Evolutionary conservation across 345 rosid species (phyloP).

Genomic region (Gynandropsis gynandra): DNA sequence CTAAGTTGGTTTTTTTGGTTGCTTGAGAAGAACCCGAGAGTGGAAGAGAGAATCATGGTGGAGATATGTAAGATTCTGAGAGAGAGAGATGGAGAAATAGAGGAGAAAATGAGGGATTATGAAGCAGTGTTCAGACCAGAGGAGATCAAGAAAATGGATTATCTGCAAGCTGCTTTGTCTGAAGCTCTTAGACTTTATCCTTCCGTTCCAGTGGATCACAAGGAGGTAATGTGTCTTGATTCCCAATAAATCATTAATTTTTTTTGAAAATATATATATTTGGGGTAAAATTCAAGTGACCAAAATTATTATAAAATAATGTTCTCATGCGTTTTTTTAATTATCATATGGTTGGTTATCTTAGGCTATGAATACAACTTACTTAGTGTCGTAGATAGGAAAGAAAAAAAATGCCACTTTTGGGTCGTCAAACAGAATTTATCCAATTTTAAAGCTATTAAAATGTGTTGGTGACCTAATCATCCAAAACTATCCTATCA

Average conservation of each 20-base stretch:
- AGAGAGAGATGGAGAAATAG: conserved; percentile 31
- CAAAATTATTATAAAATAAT: too few relatives aligned
- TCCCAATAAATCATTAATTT: not conserved
- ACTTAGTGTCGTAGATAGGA: too few relatives aligned
- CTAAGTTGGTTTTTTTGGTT: conserved; percentile 76
- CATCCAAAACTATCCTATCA: too few relatives aligned
- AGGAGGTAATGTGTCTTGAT: conserved; percentile 70
- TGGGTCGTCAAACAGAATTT: too few relatives aligned
- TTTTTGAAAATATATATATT: not conserved
- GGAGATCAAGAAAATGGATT: conserved; percentile 97
- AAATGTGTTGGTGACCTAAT: too few relatives aligned
- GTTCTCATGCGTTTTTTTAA: too few relatives aligned
- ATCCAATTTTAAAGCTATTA: too few relatives aligned
- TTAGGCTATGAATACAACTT: too few relatives aligned
- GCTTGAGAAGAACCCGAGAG: conserved; percentile 46
- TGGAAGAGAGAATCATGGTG: conserved; percentile 44
- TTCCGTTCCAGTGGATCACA: conserved; percentile 93
- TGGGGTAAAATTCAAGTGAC: not conserved
- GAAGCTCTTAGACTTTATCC: conserved; percentile 91
- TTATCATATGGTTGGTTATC: too few relatives aligned
- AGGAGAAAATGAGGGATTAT: conserved; percentile 14
- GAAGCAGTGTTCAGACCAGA: conserved; percentile 45
- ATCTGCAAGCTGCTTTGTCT: conserved; percentile 85
- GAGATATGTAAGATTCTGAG: conserved; percentile 50
- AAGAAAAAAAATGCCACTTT: too few relatives aligned